Evolutionary conservation across 1,284 basidiomycete species (phyloP).

Genomic region (Cyathus olla): DNA sequence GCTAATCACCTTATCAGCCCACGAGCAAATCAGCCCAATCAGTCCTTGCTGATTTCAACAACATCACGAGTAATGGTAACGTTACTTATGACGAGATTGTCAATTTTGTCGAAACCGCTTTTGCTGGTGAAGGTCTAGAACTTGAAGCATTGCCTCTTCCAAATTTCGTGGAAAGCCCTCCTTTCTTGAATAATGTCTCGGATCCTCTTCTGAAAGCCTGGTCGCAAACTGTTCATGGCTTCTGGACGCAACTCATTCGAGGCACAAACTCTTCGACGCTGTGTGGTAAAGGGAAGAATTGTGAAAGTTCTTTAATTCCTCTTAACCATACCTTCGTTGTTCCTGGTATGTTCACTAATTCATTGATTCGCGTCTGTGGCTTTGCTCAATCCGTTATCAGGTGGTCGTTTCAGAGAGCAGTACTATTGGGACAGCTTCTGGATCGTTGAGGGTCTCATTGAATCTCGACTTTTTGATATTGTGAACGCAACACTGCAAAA

Average conservation of each 20-base stretch:
- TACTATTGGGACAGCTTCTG: constrained; percentile 91
- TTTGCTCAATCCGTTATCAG: constrained; percentile 26
- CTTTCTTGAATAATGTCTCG: constrained; percentile 79
- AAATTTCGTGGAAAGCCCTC: constrained; percentile 73
- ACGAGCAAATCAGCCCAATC: constrained; percentile 73
- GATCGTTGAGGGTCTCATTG: constrained; percentile 87
- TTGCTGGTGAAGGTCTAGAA: constrained; percentile 88
- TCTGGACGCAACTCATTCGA: constrained; percentile 86
- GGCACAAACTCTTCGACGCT: constrained; percentile 78
- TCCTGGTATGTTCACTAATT: constrained; percentile 67
- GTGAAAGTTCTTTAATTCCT: constrained; percentile 88
- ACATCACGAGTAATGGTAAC: constrained; percentile 57
- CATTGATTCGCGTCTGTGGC: neutral
- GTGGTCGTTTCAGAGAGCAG: constrained; percentile 61
- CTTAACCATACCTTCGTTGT: constrained; percentile 92
- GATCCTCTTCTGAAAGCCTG: constrained; percentile 82
- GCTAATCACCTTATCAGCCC: constrained; percentile 58
- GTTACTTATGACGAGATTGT: constrained; percentile 71
- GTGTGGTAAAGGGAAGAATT: constrained; percentile 66
- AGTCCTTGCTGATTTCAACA: constrained; percentile 79
- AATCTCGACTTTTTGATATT: constrained; percentile 80
- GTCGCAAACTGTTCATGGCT: constrained; percentile 82
- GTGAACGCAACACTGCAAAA: constrained; percentile 87
- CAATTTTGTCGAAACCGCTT: constrained; percentile 82
- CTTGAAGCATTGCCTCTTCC: constrained; percentile 73